Evolutionary conservation across 148 eudicot genomes (phyloP).

Genomic region (Nepenthes gracilis): DNA sequence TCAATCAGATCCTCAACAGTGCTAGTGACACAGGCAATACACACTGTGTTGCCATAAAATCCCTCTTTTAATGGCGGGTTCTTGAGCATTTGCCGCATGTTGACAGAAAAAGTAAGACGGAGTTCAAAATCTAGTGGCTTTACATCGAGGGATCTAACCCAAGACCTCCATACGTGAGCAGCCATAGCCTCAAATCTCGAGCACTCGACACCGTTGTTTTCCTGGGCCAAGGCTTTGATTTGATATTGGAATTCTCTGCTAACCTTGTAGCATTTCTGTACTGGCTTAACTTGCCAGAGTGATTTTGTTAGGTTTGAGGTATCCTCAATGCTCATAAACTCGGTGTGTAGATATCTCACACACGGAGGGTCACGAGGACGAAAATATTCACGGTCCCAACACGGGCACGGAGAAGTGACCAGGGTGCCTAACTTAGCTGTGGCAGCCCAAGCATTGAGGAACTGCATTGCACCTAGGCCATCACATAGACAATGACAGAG

Average conservation of each 20-base stretch:
- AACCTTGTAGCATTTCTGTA: slow-evolving; percentile 62
- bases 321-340: slow-evolving; percentile 60
- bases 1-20: slow-evolving; percentile 35
- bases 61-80: slow-evolving; percentile 49
- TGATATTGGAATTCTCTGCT: slow-evolving; percentile 40
- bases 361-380: slow-evolving; percentile 62
- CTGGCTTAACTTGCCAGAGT: slow-evolving; percentile 51
- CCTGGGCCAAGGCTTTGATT: slow-evolving; percentile 36
- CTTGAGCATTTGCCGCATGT: slow-evolving; percentile 56
- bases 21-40: slow-evolving; percentile 64
- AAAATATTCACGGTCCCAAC: slow-evolving; percentile 76
- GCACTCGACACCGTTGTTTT: slow-evolving; percentile 10
- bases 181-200: slow-evolving; percentile 87
- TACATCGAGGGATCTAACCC: slow-evolving; percentile 77
- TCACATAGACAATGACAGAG: slow-evolving; percentile 90
- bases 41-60: slow-evolving; percentile 79
- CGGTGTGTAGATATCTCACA: slow-evolving; percentile 50
- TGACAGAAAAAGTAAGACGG: slow-evolving; percentile 78
- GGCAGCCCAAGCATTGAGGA: slow-evolving; percentile 80
- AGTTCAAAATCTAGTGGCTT: slow-evolving; percentile 55
- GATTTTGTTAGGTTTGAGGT: slow-evolving; percentile 40
- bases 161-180: slow-evolving; percentile 93
- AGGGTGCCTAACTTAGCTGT: slow-evolving; percentile 55
- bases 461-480: slow-evolving; percentile 94
- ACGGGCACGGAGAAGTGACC: slow-evolving; percentile 44